Conservation (phyloP, 345 rosid species). For the Populus ilicifolia region DNA sequence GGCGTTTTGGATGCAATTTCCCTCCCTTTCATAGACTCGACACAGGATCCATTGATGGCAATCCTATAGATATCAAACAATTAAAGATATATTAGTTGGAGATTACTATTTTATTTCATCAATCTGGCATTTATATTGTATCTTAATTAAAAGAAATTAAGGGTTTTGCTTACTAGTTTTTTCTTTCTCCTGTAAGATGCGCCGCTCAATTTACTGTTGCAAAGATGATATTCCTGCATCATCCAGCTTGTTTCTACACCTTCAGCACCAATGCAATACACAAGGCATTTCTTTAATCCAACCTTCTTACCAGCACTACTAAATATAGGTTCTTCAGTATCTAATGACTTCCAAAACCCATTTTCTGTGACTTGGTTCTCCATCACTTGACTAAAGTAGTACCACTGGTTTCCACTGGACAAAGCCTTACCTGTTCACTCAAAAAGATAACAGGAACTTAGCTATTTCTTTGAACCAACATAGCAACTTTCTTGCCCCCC, state of each 20-base stretch:
- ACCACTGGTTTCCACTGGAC: slow-evolving; percentile 33
- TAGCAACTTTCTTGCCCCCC: not conserved
- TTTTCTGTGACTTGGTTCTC: slow-evolving; percentile 18
- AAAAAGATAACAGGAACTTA: not conserved
- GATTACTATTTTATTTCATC: not conserved
- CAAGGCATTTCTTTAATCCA: slow-evolving; percentile 35
- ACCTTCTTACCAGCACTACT: slow-evolving; percentile 9
- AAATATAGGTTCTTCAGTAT: slow-evolving; percentile 27
- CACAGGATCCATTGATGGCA: slow-evolving; percentile 30
- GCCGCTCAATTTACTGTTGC: not conserved
- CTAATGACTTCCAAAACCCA: slow-evolving; percentile 41
- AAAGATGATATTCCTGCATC: slow-evolving; percentile 42
- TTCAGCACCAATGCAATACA: slow-evolving; percentile 19
- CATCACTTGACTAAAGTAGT: slow-evolving; percentile 33
- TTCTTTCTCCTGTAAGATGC: slow-evolving; percentile 9
- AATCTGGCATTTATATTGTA: no score
- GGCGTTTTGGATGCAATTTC: not conserved
- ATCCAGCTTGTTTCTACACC: slow-evolving; percentile 38
- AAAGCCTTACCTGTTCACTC: slow-evolving; percentile 35
- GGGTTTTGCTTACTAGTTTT: slow-evolving; percentile 13
- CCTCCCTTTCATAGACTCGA: slow-evolving; percentile 33
- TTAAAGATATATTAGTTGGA: not conserved
- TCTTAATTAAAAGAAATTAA: not conserved
- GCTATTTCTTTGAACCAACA: not conserved
- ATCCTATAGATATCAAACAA: slow-evolving; percentile 9